Evolutionary conservation across 768 basidiomycete genomes (phyloP).

Genomic region (Termitomyces sp.): DNA sequence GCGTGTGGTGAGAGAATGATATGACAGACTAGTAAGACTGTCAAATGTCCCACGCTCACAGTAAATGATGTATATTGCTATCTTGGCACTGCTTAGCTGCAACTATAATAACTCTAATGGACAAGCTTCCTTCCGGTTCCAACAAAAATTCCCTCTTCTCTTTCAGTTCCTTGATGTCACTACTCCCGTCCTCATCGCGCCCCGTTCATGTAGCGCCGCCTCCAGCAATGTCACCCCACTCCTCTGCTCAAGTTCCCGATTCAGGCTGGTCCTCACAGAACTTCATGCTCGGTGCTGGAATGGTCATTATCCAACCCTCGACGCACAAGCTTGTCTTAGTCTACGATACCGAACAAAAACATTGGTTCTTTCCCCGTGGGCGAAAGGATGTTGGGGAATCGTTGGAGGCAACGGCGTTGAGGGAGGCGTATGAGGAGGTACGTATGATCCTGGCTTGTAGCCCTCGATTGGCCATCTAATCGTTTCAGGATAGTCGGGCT

Average conservation of each 20-base stretch:
- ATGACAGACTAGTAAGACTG: not conserved
- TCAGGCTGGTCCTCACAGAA: constrained; percentile 43
- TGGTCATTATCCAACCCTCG: constrained; percentile 59
- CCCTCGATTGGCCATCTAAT: not conserved
- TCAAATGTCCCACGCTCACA: not conserved
- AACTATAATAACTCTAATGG: not conserved
- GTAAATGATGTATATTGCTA: not conserved
- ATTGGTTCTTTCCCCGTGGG: constrained; percentile 62
- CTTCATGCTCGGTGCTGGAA: constrained; percentile 56
- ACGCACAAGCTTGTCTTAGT: constrained; percentile 51
- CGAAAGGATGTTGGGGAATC: constrained; percentile 65
- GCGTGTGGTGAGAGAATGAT: not conserved
- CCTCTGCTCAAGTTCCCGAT: constrained; percentile 36
- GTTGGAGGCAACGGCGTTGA: constrained; percentile 50
- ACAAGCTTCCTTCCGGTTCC: not conserved
- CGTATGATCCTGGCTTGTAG: not conserved
- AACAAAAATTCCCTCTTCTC: not conserved
- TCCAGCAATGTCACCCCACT: constrained; percentile 15
- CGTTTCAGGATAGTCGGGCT: constrained; percentile 9
- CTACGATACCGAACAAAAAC: constrained; percentile 27
- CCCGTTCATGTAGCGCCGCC: not conserved
- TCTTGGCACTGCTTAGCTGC: not conserved
- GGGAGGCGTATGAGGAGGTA: constrained; percentile 70
- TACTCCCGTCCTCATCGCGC: not conserved
- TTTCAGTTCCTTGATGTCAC: not conserved